Evolutionary conservation across 2,329 filamentous ascomycete species (phyloP), one percentile per base, ranked within the genome.

Genomic region (Trichoderma sp.): DNA sequence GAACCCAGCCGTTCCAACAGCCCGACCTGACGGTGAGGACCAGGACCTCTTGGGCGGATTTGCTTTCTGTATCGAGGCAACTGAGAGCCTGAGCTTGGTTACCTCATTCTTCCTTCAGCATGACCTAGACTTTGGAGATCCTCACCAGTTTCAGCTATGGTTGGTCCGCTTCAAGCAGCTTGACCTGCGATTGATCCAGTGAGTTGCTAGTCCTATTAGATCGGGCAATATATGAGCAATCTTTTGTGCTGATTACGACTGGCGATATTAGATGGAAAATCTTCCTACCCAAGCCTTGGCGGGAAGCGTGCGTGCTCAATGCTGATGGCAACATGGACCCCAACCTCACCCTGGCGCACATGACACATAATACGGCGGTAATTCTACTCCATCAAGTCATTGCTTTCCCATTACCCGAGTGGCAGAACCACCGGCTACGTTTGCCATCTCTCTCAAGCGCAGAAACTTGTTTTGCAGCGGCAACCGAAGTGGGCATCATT

Each of bases 161-260:
- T 70, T 83, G 5, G 80, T 77, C 65, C 74, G 79, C n/a, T 83
- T 83, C 67, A 82, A 83, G 60, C 80, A 83, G 61, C 71, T 82
- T 7, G 81, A 83, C 68, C 67, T 82, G 0, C 75, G 80, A 1
- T 73, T 83, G 1, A 77, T 83, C 2, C 79, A 80, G 79, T 79
- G 74, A 68, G 77, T 59, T 4, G 2, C 1, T 13, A n/a, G 10
- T 22, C 2, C 19, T 45, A 12, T 45, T 9, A 10, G 0, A 22
- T 22, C 3, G 8, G 2, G 42, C 6, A 1, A 12, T 4, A 12
- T 19, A 5, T 45, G 5, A 2, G 2, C 4, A 13, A 22, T 13
- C 9, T 19, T 2, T 45, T 12, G 6, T 45, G 5, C 42, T 45
- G 19, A 45, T 45, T 1, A 22, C 19, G 39, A 39, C 25, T 42